phyloP scores from a whole-genome alignment of 139 green algal species.

The Volvox africanus region DNA sequence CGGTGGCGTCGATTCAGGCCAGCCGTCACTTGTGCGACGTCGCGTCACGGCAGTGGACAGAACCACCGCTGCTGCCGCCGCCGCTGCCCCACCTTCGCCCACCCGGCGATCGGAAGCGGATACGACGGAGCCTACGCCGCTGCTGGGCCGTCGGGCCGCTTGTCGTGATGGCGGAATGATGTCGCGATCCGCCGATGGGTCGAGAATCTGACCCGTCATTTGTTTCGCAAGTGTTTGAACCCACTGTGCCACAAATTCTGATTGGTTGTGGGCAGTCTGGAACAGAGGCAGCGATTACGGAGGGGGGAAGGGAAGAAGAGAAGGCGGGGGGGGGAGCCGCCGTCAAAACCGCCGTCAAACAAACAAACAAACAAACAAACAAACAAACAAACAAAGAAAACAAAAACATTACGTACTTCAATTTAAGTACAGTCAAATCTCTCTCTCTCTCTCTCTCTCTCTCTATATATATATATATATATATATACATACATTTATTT shows the following conservation, averaged over 20 bases:
- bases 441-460: no score
- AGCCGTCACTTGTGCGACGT: neutral
- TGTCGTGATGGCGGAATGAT: neutral
- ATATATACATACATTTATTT: no score
- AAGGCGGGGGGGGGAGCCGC: no score
- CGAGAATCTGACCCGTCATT: neutral
- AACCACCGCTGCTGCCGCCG: neutral
- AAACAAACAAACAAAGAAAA: no score
- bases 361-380: no score
- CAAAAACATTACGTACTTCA: no score
- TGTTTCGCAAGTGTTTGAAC: constrained; percentile 36
- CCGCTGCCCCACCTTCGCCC: neutral
- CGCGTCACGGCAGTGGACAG: neutral
- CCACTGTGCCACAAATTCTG: constrained; percentile 47
- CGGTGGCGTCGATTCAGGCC: neutral
- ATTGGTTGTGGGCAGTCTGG: constrained; percentile 7
- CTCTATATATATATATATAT: no score
- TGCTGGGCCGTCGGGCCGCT: neutral
- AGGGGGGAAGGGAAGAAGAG: no score
- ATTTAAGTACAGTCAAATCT: no score
- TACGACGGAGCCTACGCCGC: neutral
- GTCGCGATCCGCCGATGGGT: neutral
- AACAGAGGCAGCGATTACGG: neutral
- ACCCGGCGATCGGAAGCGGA: neutral
- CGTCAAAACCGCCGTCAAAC: no score